A percentile compares a stretch with the other conserved stretches of the same genome.
phyloP scores from a whole-genome alignment of 352 stramenopile genomes.

The Pythium periplocum region DNA sequence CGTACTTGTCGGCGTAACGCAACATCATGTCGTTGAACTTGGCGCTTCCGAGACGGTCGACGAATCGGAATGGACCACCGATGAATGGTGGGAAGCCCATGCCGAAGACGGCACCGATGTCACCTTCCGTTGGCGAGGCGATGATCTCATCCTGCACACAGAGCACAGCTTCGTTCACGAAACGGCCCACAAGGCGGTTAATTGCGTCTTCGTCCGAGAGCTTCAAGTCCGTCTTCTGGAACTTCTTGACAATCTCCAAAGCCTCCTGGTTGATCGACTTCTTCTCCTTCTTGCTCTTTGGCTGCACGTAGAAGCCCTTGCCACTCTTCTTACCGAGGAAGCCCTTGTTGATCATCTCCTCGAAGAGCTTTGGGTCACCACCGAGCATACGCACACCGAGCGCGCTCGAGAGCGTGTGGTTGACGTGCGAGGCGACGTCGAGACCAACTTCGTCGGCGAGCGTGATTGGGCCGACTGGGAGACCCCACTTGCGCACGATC shows the following conservation, averaged over 20 bases:
- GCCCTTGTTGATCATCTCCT: constrained; percentile 94
- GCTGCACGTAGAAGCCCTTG: constrained; percentile 98
- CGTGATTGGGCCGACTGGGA: constrained; percentile 96
- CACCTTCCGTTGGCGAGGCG: constrained; percentile 92
- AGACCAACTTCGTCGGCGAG: constrained; percentile 96
- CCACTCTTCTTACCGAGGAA: constrained; percentile 96
- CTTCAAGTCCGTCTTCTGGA: constrained; percentile 72
- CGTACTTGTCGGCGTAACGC: constrained; percentile 92
- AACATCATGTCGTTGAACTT: constrained; percentile 97
- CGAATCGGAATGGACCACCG: constrained; percentile 95
- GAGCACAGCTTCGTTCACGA: constrained; percentile 97
- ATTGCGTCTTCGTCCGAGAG: constrained; percentile 82
- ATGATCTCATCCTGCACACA: constrained; percentile 98
- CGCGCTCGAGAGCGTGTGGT: constrained; percentile 89
- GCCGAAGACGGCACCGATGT: constrained; percentile 98
- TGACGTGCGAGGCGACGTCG: constrained; percentile 95
- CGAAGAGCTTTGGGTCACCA: constrained; percentile 88
- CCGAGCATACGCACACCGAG: constrained; percentile 95
- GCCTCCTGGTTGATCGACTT: constrained; percentile 88
- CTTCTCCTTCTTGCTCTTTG: constrained; percentile 88
- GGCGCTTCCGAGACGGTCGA: constrained; percentile 91
- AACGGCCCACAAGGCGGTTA: constrained; percentile 93
- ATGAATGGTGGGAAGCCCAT: constrained; percentile 98
- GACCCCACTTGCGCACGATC: constrained; percentile 94
- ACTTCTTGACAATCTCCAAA: constrained; percentile 77